A percentile compares a stretch with the other conserved stretches of the same genome.
Conservation (phyloP, 2,329 filamentous ascomycete genomes). For the Exophiala phaeomuriformis region DNA sequence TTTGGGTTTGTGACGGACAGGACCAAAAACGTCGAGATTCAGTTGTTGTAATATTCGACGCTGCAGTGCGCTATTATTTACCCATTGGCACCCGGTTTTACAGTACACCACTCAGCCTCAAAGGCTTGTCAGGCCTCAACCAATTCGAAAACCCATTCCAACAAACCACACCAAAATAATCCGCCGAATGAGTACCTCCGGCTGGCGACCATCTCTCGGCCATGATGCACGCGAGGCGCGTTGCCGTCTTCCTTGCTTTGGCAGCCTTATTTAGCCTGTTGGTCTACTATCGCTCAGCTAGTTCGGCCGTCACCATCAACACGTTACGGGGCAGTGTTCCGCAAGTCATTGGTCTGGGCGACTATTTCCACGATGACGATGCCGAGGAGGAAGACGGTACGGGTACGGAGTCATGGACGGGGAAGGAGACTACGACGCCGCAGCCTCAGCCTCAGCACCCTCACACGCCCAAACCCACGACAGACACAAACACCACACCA, state of each 20-base stretch:
- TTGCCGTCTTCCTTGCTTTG: constrained; percentile 11
- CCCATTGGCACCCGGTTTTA: too few relatives aligned
- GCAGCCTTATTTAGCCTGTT: constrained; percentile 9
- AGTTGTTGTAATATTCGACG: too few relatives aligned
- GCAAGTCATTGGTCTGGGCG: constrained; percentile 36
- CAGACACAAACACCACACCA: constrained; percentile 15
- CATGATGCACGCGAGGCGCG: constrained; percentile 18
- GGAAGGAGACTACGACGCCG: too few relatives aligned
- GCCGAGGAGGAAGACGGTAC: constrained; percentile 1
- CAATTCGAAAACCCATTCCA: too few relatives aligned
- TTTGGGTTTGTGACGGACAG: too few relatives aligned
- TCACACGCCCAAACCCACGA: not conserved
- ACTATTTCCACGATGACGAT: constrained; percentile 23
- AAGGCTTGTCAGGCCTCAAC: too few relatives aligned
- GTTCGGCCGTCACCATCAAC: constrained; percentile 11
- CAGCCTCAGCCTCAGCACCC: constrained; percentile 1
- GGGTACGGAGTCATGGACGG: too few relatives aligned
- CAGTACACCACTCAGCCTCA: too few relatives aligned
- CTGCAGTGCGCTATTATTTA: too few relatives aligned
- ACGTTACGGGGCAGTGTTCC: constrained; percentile 23
- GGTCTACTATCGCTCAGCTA: constrained; percentile 15
- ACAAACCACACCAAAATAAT: not conserved
- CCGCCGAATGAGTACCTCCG: constrained; percentile 11
- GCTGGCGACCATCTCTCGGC: constrained; percentile 5
- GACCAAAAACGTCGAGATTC: too few relatives aligned